phyloP scores from a whole-genome alignment of 768 basidiomycete species.

The Lactifluus piperatus region DNA sequence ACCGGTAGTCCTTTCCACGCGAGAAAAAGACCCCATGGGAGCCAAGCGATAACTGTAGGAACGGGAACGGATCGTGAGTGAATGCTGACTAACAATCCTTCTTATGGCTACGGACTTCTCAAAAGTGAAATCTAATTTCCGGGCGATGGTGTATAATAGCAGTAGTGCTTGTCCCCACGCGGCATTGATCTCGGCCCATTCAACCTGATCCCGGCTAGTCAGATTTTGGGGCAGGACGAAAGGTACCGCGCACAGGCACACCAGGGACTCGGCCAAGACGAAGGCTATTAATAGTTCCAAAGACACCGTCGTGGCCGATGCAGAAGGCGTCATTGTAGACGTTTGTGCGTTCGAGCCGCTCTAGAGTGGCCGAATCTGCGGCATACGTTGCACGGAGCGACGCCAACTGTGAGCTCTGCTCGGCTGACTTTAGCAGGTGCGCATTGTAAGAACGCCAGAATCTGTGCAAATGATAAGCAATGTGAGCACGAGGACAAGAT shows the following conservation, averaged over 20 bases:
- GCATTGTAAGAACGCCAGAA: conserved; percentile 80
- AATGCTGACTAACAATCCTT: conserved; percentile 2
- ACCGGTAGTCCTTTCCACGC: conserved; percentile 74
- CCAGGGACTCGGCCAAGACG: conserved; percentile 82
- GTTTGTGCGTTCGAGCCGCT: conserved; percentile 84
- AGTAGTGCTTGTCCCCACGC: conserved; percentile 97
- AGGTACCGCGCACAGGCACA: conserved; percentile 49
- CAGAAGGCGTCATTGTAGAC: conserved; percentile 96
- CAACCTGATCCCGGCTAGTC: conserved; percentile 47
- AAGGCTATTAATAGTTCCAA: conserved; percentile 97
- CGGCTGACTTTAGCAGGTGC: conserved; percentile 53
- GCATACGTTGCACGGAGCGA: conserved; percentile 72
- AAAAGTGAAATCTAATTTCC: conserved; percentile 86
- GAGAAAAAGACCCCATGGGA: conserved; percentile 92
- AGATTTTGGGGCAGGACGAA: not conserved
- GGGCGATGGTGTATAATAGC: conserved; percentile 81
- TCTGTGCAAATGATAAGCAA: conserved; percentile 31
- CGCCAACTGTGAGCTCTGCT: conserved; percentile 60
- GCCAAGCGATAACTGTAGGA: conserved; percentile 70
- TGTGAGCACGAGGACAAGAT: not conserved
- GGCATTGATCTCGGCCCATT: conserved; percentile 98
- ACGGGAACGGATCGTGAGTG: conserved; percentile 2
- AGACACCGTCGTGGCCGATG: conserved; percentile 88
- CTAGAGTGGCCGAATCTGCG: conserved; percentile 64
- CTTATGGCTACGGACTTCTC: conserved; percentile 45